A percentile compares a stretch with the other conserved stretches of the same genome.
These are phyloP conservation scores for Ceratobasidium sp. DNA, from an alignment of 1,284 basidiomycete genomes.

Conservation along the genomic window DNA sequence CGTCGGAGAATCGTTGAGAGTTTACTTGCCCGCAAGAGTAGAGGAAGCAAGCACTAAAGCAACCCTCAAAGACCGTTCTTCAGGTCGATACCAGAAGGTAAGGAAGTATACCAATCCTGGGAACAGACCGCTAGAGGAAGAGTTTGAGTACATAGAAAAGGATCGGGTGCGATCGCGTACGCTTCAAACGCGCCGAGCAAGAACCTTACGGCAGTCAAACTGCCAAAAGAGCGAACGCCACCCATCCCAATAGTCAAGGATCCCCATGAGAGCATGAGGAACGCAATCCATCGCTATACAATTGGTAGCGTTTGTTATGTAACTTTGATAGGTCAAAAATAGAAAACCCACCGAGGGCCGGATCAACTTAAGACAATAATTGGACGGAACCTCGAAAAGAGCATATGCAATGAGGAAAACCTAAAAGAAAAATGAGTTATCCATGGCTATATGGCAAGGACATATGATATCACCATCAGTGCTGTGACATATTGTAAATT, in stretches of 20 bases:
- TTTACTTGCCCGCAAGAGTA: constrained; percentile 26
- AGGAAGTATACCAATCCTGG: constrained; percentile 51
- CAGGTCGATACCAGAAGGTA: constrained; percentile 62
- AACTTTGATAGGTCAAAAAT: neutral
- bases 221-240: constrained; percentile 29
- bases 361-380: constrained; percentile 39
- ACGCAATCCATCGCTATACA: constrained; percentile 33
- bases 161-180: neutral
- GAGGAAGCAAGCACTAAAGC: constrained; percentile 59
- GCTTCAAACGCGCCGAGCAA: constrained; percentile 34
- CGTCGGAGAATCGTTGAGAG: neutral
- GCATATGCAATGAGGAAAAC: constrained; percentile 34
- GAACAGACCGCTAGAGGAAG: constrained; percentile 11
- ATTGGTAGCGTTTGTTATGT: too few relatives aligned
- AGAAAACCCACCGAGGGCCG: constrained; percentile 25
- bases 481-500: constrained; percentile 34
- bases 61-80: constrained; percentile 61
- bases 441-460: neutral
- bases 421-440: neutral
- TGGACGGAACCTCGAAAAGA: constrained; percentile 38
- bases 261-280: constrained; percentile 36
- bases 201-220: constrained; percentile 32
- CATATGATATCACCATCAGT: constrained; percentile 1
- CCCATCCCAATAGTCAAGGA: constrained; percentile 22
- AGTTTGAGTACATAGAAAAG: neutral